phyloP scores from a whole-genome alignment of 805 yeast genomes.

The Clavispora vitiphila region DNA sequence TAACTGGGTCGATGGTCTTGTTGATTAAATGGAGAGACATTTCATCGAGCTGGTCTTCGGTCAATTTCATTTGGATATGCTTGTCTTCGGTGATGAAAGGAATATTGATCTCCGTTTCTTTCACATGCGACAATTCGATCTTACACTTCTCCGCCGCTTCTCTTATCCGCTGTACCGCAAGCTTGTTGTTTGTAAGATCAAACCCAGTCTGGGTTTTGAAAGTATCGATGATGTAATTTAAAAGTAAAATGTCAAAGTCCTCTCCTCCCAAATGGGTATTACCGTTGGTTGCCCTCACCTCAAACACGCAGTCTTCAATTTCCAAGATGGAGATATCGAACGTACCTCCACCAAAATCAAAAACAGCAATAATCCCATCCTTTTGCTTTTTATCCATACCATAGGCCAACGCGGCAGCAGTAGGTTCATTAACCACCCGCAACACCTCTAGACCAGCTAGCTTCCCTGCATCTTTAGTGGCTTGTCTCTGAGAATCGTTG shows the following conservation, averaged over 20 bases:
- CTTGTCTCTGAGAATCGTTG: constrained; percentile 77
- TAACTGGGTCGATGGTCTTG: constrained; percentile 67
- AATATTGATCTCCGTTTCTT: constrained; percentile 55
- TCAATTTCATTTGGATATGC: constrained; percentile 54
- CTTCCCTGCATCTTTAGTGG: constrained; percentile 75
- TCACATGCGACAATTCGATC: constrained; percentile 66
- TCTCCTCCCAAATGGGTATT: constrained; percentile 85
- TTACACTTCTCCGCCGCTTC: constrained; percentile 77
- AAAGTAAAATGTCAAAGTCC: constrained; percentile 69
- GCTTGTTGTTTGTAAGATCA: constrained; percentile 47
- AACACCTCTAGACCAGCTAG: constrained; percentile 71
- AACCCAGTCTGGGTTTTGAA: constrained; percentile 49
- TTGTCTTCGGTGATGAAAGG: constrained; percentile 64
- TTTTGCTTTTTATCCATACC: constrained; percentile 65
- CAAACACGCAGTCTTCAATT: constrained; percentile 76
- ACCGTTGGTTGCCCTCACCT: constrained; percentile 79
- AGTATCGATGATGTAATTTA: constrained; percentile 50
- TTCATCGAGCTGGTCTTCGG: constrained; percentile 64
- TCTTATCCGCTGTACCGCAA: constrained; percentile 68
- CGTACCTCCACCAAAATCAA: constrained; percentile 83
- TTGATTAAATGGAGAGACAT: constrained; percentile 64
- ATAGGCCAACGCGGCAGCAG: constrained; percentile 94
- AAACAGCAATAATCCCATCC: constrained; percentile 53
- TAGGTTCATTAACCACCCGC: constrained; percentile 78
- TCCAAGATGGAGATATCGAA: constrained; percentile 76